Evolutionary conservation across 768 basidiomycete genomes (phyloP).

Genomic region (Coprinopsis marcescibilis): DNA sequence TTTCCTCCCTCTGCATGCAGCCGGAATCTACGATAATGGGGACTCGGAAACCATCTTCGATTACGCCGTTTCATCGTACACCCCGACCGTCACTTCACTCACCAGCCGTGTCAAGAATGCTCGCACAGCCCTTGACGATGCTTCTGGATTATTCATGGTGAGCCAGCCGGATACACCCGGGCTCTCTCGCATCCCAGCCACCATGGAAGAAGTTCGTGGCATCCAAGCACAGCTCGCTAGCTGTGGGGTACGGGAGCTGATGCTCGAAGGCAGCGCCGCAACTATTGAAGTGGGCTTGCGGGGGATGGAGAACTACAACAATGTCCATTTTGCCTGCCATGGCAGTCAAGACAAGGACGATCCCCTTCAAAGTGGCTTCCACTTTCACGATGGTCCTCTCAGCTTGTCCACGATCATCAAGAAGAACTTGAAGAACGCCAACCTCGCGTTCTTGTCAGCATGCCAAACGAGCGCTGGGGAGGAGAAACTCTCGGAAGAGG

Average conservation of each 20-base stretch:
- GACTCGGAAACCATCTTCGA: constrained; percentile 7
- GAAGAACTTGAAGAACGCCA: constrained; percentile 2
- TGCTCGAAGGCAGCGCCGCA: not conserved
- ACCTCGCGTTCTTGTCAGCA: constrained; percentile 12
- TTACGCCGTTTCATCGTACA: constrained; percentile 19
- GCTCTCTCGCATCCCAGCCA: constrained; percentile 9
- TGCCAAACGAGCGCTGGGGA: constrained; percentile 10
- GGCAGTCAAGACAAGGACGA: constrained; percentile 20
- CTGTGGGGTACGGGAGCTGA: not conserved
- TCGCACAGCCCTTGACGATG: not conserved
- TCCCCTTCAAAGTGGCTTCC: constrained; percentile 20
- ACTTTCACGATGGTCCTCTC: constrained; percentile 16
- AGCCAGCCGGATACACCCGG: constrained; percentile 12
- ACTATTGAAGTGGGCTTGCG: not conserved
- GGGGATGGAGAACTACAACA: constrained; percentile 14
- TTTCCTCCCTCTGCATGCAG: constrained; percentile 13
- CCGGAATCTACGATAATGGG: constrained; percentile 2
- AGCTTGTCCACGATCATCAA: constrained; percentile 9
- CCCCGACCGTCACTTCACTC: constrained; percentile 10
- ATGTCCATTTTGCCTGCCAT: constrained; percentile 30
- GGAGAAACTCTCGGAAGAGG: constrained; percentile 7
- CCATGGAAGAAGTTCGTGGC: constrained; percentile 9
- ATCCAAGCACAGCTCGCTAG: not conserved
- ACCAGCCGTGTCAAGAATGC: constrained; percentile 5
- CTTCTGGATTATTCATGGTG: constrained; percentile 10